A percentile compares a stretch with the other conserved stretches of the same genome.
Conservation (phyloP, 2,329 filamentous ascomycete genomes). For the Aspergillus novofumigatus region DNA sequence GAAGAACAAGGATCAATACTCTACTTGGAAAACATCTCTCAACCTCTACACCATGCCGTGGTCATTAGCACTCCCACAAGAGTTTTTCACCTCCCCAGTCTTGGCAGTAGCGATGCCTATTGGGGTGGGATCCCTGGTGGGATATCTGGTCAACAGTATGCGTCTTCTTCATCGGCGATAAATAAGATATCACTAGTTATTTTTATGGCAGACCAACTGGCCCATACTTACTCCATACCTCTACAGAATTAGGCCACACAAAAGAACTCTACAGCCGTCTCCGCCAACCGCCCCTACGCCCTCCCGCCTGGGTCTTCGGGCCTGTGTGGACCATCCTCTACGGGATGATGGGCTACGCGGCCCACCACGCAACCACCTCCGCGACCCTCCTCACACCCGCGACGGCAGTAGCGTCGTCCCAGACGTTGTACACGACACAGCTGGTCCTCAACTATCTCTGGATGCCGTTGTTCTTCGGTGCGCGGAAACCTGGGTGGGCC, state of each 20-base stretch:
- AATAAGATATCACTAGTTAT: not conserved
- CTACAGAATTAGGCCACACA: constrained; percentile 25
- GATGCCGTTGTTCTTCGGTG: constrained; percentile 91
- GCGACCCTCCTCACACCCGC: constrained; percentile 55
- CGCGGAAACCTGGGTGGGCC: constrained; percentile 68
- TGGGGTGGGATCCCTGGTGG: constrained; percentile 20
- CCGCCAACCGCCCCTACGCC: constrained; percentile 49
- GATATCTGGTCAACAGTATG: constrained; percentile 30
- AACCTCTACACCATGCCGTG: constrained; percentile 20
- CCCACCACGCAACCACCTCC: constrained; percentile 68
- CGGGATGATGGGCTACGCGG: constrained; percentile 79
- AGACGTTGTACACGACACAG: constrained; percentile 80
- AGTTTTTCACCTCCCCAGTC: constrained; percentile 27
- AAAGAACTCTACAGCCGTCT: constrained; percentile 35
- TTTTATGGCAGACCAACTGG: not conserved
- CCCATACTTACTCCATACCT: not conserved
- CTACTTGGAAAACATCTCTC: not conserved
- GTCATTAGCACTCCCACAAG: constrained; percentile 27
- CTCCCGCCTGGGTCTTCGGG: constrained; percentile 56
- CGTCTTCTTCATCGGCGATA: not conserved
- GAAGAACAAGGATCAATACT: not conserved
- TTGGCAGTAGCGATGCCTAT: constrained; percentile 28
- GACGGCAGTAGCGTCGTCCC: constrained; percentile 57
- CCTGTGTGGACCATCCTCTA: constrained; percentile 59
- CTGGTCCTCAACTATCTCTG: constrained; percentile 79